Base-by-base conservation (phyloP, 768 basidiomycete genomes). In the Lactarius trivialis region DNA sequence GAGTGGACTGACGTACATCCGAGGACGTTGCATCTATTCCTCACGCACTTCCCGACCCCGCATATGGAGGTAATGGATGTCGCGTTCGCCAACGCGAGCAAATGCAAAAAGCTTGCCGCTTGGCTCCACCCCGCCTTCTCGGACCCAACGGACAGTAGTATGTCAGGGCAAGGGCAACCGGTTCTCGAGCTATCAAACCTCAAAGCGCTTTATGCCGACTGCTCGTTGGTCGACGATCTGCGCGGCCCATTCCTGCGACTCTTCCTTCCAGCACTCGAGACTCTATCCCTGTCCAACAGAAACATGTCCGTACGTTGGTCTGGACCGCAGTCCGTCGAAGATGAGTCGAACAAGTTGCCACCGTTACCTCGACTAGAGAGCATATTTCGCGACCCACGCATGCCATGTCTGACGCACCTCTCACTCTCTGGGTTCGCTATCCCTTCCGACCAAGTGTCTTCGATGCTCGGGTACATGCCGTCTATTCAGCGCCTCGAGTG, bases 381-480 rank as follows among this genome's bases (percentile, higher is more conserved):
- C 43, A 66, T 64, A 36, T 64, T 66, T 50, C 65, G 63, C 37
- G 65, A 64, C 52, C 59, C 65, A 14, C 65, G 65, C 26, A 50
- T 64, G 59, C 65, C 59, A n/a, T 55, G 37, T 41, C 55, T 66
- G 15, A 56, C 55, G 28, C 58, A 64, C 36, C 58, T 60, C 45
- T 41, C 54, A 14, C 65, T 64, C 48, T 56, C 63, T 21, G 59
- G 58, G 19, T 64, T 64, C 37, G 17, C 51, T 8, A 34, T 64
- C 45, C 50, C 37, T 11, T 21, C 58, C 0, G 65, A 66, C 37
- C 58, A 66, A 19, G 63, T 48, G 3, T 39, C 34, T 14, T 21
- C 56, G n/a, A 58, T 61, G 53, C 63, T 67, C 26, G 63, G 52
- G 26, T 67, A 65, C 34, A 65, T 58, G 57, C 63, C 63, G 12